phyloP scores from a whole-genome alignment of 192 early-diverging fungal species.

The Diversispora eburnea region DNA sequence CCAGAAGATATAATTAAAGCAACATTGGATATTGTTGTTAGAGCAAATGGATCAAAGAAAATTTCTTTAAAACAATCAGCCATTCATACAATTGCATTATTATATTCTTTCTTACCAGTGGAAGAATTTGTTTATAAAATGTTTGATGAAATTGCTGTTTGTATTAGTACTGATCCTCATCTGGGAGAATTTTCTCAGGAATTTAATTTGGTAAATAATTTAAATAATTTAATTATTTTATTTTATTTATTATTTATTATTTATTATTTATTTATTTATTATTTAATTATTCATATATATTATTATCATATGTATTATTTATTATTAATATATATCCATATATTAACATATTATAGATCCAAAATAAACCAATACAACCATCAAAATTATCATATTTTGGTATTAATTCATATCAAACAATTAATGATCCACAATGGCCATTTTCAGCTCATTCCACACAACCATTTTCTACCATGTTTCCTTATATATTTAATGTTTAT shows the following conservation, averaged over 20 bases:
- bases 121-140: slow-evolving; percentile 46
- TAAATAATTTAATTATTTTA: background rate
- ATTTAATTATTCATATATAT: background rate
- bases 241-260: slow-evolving; percentile 1
- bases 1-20: slow-evolving; percentile 40
- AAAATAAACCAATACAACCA: slow-evolving; percentile 4
- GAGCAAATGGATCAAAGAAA: slow-evolving; percentile 38
- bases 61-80: slow-evolving; percentile 37
- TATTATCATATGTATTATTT: background rate
- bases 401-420: slow-evolving; percentile 25
- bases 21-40: slow-evolving; percentile 38
- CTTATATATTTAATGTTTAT: slow-evolving; percentile 55
- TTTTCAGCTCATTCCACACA: slow-evolving; percentile 1
- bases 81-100: slow-evolving; percentile 42
- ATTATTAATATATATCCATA: background rate
- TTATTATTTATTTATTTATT: background rate
- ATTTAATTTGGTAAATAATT: slow-evolving; percentile 41
- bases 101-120: slow-evolving; percentile 38
- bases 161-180: slow-evolving; percentile 38
- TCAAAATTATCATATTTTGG: slow-evolving; percentile 33
- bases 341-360: background rate
- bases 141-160: slow-evolving; percentile 44
- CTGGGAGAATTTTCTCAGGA: slow-evolving; percentile 40
- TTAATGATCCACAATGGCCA: background rate
- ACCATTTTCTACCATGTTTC: slow-evolving; percentile 42